Base-by-base conservation (phyloP, 1,139 yeast genomes). In the Pichia sp. region DNA sequence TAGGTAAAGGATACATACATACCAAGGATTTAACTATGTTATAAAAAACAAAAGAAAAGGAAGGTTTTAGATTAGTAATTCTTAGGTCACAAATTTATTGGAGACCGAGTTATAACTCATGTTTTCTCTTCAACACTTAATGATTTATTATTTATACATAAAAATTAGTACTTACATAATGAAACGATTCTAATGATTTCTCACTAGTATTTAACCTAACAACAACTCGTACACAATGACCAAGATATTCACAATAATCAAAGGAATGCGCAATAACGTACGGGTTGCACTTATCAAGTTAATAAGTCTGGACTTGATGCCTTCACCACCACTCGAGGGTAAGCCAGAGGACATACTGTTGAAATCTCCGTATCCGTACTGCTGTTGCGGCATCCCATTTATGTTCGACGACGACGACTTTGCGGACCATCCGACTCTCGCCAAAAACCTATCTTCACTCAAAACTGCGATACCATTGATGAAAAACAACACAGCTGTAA, bases 401-500 rank as follows among this genome's bases (percentile, higher is more conserved):
- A 29, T 45, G 41, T 46, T 47, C 8, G 44, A 43, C 2, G 49
- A 30, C 6, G 45, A 51, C 5, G 51, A 16, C 10, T 49, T 47
- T 3, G 61, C 30, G 10, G 61, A 49, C 68, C 81, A 73, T 15
- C 84, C 84, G 52, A 79, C 82, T 68, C 96, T 73, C 61, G 85
- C 84, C 54, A 89, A 74, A 66, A 89, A 89, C 57, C 96, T 74
- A 67, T 89, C 95, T 65, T 89, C 96, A 63, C 87, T 85, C 50
- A 89, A 75, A 46, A 89, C 86, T 0, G 96, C 95, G 32, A 88
- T 79, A 0, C 93, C 82, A 68, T 89, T 89, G 53, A 87, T 79
- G 56, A 86, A 71, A 57, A 89, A 75, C 42, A 88, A 70, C n/a
- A 79, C 75, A 53, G 82, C 86, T 67, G 19, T 34, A 23, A 34